These are phyloP conservation scores for Corchorus capsularis DNA, from an alignment of 345 rosid species.

Conservation along the genomic window DNA sequence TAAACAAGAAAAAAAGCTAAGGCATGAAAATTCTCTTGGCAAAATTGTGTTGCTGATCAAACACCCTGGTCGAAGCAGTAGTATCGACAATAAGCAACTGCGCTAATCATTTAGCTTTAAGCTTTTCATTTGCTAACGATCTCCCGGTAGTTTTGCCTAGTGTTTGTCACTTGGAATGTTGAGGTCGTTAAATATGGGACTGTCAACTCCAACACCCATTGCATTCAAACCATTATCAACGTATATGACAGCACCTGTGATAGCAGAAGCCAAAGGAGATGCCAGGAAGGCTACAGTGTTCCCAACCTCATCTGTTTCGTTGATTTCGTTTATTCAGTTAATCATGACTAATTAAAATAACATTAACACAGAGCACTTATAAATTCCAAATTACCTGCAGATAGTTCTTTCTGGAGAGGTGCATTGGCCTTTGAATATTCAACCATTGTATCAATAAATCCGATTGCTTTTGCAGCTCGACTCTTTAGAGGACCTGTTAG, in stretches of 20 bases:
- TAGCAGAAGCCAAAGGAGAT: slow-evolving; percentile 78
- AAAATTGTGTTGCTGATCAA: not conserved
- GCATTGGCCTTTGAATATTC: slow-evolving; percentile 82
- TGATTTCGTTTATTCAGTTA: slow-evolving; percentile 6
- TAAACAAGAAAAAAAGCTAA: not conserved
- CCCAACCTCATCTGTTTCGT: slow-evolving; percentile 68
- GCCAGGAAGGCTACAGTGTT: slow-evolving; percentile 69
- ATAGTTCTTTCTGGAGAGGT: slow-evolving; percentile 81
- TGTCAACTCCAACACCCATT: slow-evolving; percentile 61
- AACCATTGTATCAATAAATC: slow-evolving; percentile 76
- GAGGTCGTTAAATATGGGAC: slow-evolving; percentile 49
- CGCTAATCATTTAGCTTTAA: no score
- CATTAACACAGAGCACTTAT: not conserved
- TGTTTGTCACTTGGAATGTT: slow-evolving; percentile 48
- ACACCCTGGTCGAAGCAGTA: no score
- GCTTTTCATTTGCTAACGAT: no score
- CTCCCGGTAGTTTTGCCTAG: slow-evolving; percentile 17
- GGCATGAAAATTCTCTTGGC: not conserved
- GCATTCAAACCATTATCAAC: slow-evolving; percentile 75
- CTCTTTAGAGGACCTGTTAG: slow-evolving; percentile 65
- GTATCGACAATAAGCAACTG: no score
- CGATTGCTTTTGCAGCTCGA: slow-evolving; percentile 81
- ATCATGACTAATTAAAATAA: not conserved
- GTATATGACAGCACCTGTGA: slow-evolving; percentile 60
- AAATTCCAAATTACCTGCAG: slow-evolving; percentile 57